Conservation (phyloP, 345 rosid species). For the Sonneratia caseolaris region DNA sequence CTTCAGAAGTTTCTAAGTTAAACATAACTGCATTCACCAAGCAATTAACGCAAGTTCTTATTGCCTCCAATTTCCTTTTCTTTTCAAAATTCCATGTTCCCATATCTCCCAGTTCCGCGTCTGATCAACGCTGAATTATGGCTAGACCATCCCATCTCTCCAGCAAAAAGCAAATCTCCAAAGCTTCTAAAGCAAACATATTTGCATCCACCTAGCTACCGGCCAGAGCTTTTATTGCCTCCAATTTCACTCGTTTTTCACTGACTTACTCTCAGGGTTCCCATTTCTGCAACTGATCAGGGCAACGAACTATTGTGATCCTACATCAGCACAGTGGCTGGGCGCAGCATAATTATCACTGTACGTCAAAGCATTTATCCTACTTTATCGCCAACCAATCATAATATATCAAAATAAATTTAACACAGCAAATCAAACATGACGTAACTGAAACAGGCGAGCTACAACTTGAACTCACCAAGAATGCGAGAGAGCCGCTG, state of each 20-base stretch:
- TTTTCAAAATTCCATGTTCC: no score
- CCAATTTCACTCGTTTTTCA: not conserved
- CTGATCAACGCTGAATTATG: no score
- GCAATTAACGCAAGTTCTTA: no score
- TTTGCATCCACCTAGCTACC: not conserved
- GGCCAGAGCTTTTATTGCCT: not conserved
- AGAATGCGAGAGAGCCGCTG: slow-evolving; percentile 29
- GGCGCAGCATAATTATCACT: no score
- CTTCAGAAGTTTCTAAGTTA: no score
- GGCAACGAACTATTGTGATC: not conserved
- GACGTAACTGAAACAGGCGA: not conserved
- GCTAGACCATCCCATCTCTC: not conserved
- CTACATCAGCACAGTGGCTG: not conserved
- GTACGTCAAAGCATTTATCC: not conserved
- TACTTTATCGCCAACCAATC: not conserved
- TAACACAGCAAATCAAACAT: not conserved
- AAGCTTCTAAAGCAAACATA: not conserved
- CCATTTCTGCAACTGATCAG: not conserved
- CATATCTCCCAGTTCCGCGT: no score
- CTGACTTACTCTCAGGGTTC: not conserved
- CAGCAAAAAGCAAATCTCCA: not conserved
- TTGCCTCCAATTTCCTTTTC: no score
- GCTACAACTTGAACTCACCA: slow-evolving; percentile 22
- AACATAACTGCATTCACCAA: no score
- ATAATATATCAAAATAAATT: not conserved